These are phyloP conservation scores for Sporothrix globosa DNA, from an alignment of 2,329 filamentous ascomycete species.

Conservation along the genomic window DNA sequence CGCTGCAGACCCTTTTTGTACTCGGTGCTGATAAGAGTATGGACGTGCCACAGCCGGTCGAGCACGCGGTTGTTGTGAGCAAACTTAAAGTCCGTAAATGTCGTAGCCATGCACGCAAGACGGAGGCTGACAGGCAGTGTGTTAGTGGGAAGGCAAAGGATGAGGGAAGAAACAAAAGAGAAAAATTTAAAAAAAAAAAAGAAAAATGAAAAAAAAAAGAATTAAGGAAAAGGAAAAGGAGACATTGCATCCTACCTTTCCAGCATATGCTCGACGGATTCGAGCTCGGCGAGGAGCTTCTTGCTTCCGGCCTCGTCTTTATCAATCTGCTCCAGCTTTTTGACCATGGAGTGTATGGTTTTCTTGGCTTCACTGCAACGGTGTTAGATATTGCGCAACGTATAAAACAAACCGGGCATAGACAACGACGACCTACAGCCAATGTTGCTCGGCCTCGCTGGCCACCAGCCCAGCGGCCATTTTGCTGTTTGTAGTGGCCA, in stretches of 20 bases:
- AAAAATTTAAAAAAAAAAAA: too few relatives aligned
- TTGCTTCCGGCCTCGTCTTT: slow-evolving; percentile 36
- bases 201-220: too few relatives aligned
- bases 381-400: slow-evolving; percentile 1
- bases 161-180: neutral
- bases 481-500: slow-evolving; percentile 12
- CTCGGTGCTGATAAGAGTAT: slow-evolving; percentile 74
- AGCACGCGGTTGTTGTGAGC: slow-evolving; percentile 68
- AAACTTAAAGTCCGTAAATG: slow-evolving; percentile 72
- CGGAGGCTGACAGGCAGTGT: slow-evolving; percentile 61
- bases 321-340: slow-evolving; percentile 37
- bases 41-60: slow-evolving; percentile 74
- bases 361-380: slow-evolving; percentile 36
- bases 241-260: slow-evolving; percentile 25
- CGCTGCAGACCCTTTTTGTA: slow-evolving; percentile 72
- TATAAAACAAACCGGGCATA: neutral
- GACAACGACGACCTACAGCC: slow-evolving; percentile 31
- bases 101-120: slow-evolving; percentile 68
- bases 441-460: slow-evolving; percentile 34
- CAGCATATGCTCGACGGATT: slow-evolving; percentile 34
- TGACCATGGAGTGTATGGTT: slow-evolving; percentile 34
- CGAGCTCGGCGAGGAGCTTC: slow-evolving; percentile 36
- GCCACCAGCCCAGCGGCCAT: slow-evolving; percentile 27
- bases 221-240: neutral
- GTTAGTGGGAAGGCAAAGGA: neutral